Conservation (phyloP, 768 basidiomycete species). For the Phylloporus sp. region DNA sequence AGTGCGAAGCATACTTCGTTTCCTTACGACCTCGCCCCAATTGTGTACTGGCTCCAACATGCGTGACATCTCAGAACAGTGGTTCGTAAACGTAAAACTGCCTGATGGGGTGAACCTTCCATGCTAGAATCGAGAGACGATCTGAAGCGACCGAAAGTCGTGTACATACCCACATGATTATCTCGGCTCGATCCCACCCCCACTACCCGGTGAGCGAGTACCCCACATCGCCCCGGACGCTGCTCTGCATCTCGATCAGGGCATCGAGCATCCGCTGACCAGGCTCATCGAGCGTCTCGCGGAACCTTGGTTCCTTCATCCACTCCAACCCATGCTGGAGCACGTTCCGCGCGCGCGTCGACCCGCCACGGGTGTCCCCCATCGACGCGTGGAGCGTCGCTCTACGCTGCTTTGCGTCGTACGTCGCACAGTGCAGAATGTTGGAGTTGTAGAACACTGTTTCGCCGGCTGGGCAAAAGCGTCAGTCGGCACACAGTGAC, state of each 20-base stretch:
- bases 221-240: slow-evolving; percentile 37
- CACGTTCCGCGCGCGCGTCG: slow-evolving; percentile 61
- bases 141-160: neutral
- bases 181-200: neutral
- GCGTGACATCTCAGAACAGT: no score
- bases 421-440: slow-evolving; percentile 69
- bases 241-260: slow-evolving; percentile 50
- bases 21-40: no score
- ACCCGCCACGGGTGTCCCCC: slow-evolving; percentile 58
- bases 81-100: no score
- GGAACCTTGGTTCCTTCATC: slow-evolving; percentile 56
- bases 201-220: slow-evolving; percentile 45
- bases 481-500: neutral
- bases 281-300: slow-evolving; percentile 38
- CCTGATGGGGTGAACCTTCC: neutral
- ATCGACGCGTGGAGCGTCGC: slow-evolving; percentile 69
- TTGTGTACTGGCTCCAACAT: no score
- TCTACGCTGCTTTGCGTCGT: slow-evolving; percentile 44
- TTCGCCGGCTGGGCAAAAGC: slow-evolving; percentile 47
- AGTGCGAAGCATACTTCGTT: no score
- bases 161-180: neutral
- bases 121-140: neutral
- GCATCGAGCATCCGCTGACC: slow-evolving; percentile 55
- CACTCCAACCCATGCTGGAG: slow-evolving; percentile 70
- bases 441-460: slow-evolving; percentile 80